Conservation (phyloP, 2,329 filamentous ascomycete genomes). For the Intubia oerlemansii region DNA sequence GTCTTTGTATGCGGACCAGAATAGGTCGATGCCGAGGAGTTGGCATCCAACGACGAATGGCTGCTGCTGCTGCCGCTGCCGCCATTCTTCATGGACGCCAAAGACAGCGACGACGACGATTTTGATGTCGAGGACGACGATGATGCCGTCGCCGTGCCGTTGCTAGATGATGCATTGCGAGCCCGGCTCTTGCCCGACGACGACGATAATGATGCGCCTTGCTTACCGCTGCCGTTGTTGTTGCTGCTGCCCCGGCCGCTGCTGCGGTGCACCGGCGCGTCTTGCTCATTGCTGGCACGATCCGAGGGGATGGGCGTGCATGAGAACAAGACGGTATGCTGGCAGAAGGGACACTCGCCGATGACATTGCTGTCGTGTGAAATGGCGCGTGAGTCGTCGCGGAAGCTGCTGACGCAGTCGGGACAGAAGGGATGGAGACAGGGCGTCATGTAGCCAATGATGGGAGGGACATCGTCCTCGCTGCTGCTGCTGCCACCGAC, state of each 20-base stretch:
- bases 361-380: constrained; percentile 19
- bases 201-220: no score
- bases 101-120: background rate
- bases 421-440: constrained; percentile 77
- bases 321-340: constrained; percentile 35
- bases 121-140: no score
- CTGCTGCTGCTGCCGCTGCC: background rate
- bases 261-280: constrained; percentile 22
- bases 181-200: no score
- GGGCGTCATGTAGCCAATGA: constrained; percentile 60
- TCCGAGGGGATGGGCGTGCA: constrained; percentile 48
- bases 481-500: no score
- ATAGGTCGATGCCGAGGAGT: no score
- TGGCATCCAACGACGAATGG: no score
- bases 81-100: no score
- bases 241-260: no score
- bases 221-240: no score
- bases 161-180: no score
- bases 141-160: background rate
- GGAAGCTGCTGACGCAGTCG: constrained; percentile 41
- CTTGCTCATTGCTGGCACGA: constrained; percentile 34
- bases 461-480: no score
- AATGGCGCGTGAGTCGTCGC: constrained; percentile 22
- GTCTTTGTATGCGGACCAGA: constrained; percentile 85
- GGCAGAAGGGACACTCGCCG: constrained; percentile 48